These are phyloP conservation scores for Akanthomyces dipterigenus DNA, from an alignment of 2,329 filamentous ascomycete genomes.

Conservation along the genomic window DNA sequence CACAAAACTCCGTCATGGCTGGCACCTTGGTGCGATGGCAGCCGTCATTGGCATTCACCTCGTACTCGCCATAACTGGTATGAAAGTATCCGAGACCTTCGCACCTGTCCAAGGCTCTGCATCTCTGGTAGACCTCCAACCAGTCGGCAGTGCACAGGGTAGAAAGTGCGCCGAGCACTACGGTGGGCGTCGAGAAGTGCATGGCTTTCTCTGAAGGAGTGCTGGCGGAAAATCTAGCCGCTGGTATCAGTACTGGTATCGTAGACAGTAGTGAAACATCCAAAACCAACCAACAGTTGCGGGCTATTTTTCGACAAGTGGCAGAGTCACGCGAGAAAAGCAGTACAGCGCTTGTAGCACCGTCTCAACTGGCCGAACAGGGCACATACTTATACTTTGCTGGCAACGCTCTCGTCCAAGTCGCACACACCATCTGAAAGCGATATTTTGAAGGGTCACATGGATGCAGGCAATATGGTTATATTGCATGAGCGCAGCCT, in stretches of 20 bases:
- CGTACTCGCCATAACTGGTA: conserved; percentile 6
- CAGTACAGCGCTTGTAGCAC: background rate
- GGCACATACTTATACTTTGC: background rate
- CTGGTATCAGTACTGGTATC: background rate
- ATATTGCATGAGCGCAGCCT: background rate
- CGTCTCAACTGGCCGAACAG: background rate
- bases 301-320: background rate
- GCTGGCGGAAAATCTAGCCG: background rate
- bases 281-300: background rate
- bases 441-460: background rate
- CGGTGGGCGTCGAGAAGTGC: background rate
- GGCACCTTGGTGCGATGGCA: conserved; percentile 13
- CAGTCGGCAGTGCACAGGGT: background rate
- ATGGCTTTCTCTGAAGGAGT: background rate
- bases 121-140: background rate
- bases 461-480: background rate
- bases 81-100: conserved; percentile 21
- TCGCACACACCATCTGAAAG: background rate
- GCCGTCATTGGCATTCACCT: conserved; percentile 10
- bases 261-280: background rate
- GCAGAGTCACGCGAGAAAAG: background rate
- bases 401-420: background rate
- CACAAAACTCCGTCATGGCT: conserved; percentile 10
- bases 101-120: background rate
- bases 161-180: background rate